phyloP scores from a whole-genome alignment of 495 filamentous ascomycete genomes.

The Penicillium canescens region DNA sequence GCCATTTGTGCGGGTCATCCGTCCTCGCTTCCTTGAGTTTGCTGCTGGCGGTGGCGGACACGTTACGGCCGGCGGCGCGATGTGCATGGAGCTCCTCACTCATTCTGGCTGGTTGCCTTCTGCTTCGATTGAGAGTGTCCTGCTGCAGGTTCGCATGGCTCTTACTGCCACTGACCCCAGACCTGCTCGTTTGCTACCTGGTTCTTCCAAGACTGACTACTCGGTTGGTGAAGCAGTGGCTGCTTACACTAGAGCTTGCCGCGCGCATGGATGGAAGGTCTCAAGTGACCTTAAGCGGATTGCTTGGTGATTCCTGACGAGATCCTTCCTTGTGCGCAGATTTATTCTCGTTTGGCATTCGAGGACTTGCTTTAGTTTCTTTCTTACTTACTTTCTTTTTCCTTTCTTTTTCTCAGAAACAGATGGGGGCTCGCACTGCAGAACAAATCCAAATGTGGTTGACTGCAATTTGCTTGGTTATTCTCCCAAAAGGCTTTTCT shows the following conservation, averaged over 20 bases:
- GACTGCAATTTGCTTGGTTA: no score
- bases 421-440: no score
- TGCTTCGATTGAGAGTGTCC: conserved; percentile 72
- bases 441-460: no score
- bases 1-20: conserved; percentile 83
- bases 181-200: conserved; percentile 64
- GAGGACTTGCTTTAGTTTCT: no score
- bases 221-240: conserved; percentile 66
- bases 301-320: conserved; percentile 12
- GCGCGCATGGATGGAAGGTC: conserved; percentile 58
- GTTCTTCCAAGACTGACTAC: conserved; percentile 52
- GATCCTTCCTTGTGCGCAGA: no score
- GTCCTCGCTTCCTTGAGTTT: conserved; percentile 76
- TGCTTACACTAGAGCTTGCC: conserved; percentile 69
- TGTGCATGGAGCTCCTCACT: conserved; percentile 93
- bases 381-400: no score
- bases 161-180: conserved; percentile 65
- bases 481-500: no score
- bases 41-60: conserved; percentile 78
- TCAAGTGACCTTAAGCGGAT: conserved; percentile 29
- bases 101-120: conserved; percentile 78
- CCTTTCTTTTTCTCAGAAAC: no score
- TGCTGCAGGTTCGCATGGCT: conserved; percentile 81
- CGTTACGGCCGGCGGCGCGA: conserved; percentile 81
- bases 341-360: no score